phyloP scores from a whole-genome alignment of 108 stramenopile species.

The Skeletonema menzelii region DNA sequence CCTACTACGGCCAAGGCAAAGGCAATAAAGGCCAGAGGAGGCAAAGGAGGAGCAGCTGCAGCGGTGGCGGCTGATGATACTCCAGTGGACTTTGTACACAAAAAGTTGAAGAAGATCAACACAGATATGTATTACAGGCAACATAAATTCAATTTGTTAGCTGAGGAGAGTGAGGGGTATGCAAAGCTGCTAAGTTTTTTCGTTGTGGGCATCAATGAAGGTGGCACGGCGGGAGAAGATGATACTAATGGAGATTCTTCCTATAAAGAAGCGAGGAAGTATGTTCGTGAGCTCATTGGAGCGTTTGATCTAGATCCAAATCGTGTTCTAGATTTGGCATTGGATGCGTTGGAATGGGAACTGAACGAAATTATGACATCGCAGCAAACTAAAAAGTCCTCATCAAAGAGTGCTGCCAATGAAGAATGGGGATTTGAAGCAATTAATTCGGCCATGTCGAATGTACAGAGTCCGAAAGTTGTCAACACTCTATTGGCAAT shows the following conservation, averaged over 20 bases:
- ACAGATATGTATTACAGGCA: conserved; percentile 90
- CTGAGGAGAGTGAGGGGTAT: conserved; percentile 95
- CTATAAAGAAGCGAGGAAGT: not conserved
- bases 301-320: conserved; percentile 97
- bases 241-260: not conserved
- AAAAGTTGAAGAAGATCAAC: conserved; percentile 75
- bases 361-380: conserved; percentile 20
- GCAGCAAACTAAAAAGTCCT: not conserved
- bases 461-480: not conserved
- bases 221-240: conserved; percentile 1
- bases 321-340: conserved; percentile 81
- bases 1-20: not conserved
- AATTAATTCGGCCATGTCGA: conserved; percentile 2
- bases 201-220: not conserved
- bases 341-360: conserved; percentile 81
- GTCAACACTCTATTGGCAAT: conserved; percentile 45
- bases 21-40: not conserved
- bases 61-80: conserved; percentile 1
- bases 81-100: conserved; percentile 12
- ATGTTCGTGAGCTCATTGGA: conserved; percentile 69
- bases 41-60: not conserved
- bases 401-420: not conserved
- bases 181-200: conserved; percentile 71
- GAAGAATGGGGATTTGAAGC: conserved; percentile 8
- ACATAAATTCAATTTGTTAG: conserved; percentile 90